phyloP scores from a whole-genome alignment of 768 basidiomycete species.

The Hericium rajendrae region DNA sequence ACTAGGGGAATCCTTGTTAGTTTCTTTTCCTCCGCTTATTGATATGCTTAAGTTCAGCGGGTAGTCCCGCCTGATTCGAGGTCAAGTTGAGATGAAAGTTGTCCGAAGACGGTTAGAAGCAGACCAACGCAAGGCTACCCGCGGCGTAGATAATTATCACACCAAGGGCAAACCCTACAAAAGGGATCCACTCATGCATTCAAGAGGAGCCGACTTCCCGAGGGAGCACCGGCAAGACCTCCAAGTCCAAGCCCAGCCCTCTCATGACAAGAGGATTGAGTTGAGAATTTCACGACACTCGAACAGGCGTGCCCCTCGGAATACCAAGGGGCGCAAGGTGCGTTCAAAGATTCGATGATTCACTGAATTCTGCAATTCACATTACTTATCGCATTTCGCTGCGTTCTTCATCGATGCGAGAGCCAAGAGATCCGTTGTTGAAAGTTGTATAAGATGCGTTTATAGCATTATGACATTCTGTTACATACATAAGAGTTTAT shows the following conservation, averaged over 20 bases:
- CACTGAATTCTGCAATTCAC: slow-evolving; percentile 69
- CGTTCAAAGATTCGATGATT: slow-evolving; percentile 71
- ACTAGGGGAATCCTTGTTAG: too few relatives aligned
- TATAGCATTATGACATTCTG: too few relatives aligned
- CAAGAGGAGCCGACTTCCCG: slow-evolving; percentile 25
- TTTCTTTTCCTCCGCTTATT: slow-evolving; percentile 89
- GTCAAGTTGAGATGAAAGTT: slow-evolving; percentile 32
- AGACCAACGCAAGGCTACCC: slow-evolving; percentile 21
- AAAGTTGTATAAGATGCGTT: too few relatives aligned
- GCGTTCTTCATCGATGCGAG: slow-evolving; percentile 86
- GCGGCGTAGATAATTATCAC: slow-evolving; percentile 46
- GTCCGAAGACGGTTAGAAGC: slow-evolving; percentile 17
- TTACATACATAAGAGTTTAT: too few relatives aligned
- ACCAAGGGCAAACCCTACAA: slow-evolving; percentile 21
- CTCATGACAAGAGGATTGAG: slow-evolving; percentile 37
- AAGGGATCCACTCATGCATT: slow-evolving; percentile 6
- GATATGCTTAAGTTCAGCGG: slow-evolving; percentile 85
- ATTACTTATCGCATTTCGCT: slow-evolving; percentile 76
- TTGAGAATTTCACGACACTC: slow-evolving; percentile 52
- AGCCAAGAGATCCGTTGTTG: too few relatives aligned
- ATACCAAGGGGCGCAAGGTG: slow-evolving; percentile 71
- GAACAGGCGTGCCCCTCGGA: slow-evolving; percentile 69
- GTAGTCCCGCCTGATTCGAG: slow-evolving; percentile 80
- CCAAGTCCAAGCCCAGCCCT: slow-evolving; percentile 30
- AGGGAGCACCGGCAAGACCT: slow-evolving; percentile 43